Evolutionary conservation across 2,329 filamentous ascomycete species (phyloP), one percentile per base, ranked within the genome.

Genomic region (Cordyceps cicadae): DNA sequence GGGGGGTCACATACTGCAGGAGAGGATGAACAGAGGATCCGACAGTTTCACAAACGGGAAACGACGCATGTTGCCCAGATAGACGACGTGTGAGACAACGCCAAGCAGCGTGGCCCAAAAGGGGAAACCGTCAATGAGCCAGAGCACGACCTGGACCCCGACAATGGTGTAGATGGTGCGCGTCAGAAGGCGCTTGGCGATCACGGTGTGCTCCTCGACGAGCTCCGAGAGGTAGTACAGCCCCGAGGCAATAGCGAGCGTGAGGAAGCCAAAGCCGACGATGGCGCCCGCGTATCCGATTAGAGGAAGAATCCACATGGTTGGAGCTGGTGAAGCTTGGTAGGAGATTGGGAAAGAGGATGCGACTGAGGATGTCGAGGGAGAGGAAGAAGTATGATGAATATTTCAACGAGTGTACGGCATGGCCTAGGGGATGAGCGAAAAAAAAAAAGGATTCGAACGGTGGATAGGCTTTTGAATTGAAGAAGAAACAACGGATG

Each of bases 181-280:
- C 39, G 84, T 88, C 57, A 99, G 81, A n/a, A 97, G 79, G 61
- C 88, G 90, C 72, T 96, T 96, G 14, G 92, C 89, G 64, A 96
- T 76, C 12, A 97, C 93, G 4, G 93, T 97, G 72, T 99, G 93
- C 74, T 99, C 94, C 76, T 99, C 94, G 63, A 99, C 94, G 15
- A 97, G 86, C 74, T 99, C 94, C 26, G 93, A 97, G 59, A 99
- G 87, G 74, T 99, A 99, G 78, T 99, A 99, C 29, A 99, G 86
- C 43, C 94, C 94, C n/a, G 92, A 97, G 45, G 94, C 94, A 71
- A 99, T 97, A 61, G 93, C 92, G 63, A 99, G 81, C 21, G 94
- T 97, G 66, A 99, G 80, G 76, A 99, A 97, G 70, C 85, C 86
- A 78, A 99, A 99, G 72, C 93, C 93, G 63, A 96, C 78, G 64